These are phyloP conservation scores for Selaginella tamariscina DNA, from an alignment of 75 land plant genomes.

Conservation along the genomic window DNA sequence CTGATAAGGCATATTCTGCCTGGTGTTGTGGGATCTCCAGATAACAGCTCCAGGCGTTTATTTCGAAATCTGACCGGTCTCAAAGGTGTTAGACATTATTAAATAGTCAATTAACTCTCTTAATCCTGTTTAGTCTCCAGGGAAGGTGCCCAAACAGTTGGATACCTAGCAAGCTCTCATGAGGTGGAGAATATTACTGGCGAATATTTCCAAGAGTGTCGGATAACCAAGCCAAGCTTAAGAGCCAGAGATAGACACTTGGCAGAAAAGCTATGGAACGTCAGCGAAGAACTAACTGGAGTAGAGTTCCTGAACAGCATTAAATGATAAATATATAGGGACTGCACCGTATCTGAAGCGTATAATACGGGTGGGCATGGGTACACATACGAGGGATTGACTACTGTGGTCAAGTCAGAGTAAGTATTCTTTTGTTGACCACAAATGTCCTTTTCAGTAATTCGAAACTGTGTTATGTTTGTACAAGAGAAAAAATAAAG, in stretches of 20 bases:
- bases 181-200: conserved; percentile 27
- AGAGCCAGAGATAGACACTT: conserved; percentile 18
- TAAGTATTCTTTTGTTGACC: too few species aligned
- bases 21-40: conserved; percentile 12
- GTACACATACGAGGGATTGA: too few species aligned
- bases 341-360: too few species aligned
- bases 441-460: too few species aligned
- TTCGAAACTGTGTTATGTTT: too few species aligned
- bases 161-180: conserved; percentile 21
- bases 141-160: conserved; percentile 28
- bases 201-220: conserved; percentile 24
- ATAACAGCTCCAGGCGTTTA: conserved; percentile 1
- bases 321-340: too few species aligned
- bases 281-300: conserved; percentile 26
- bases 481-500: too few species aligned
- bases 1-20: conserved; percentile 25
- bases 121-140: conserved; percentile 21
- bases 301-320: too few species aligned
- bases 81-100: too few species aligned
- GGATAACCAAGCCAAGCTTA: conserved; percentile 19
- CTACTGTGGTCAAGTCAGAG: too few species aligned
- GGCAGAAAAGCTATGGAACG: conserved; percentile 25
- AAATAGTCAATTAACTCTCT: not conserved
- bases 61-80: conserved; percentile 18
- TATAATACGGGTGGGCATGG: too few species aligned